These are phyloP conservation scores for Parasitella parasitica DNA, from an alignment of 371 early-diverging fungal species.

Conservation along the genomic window DNA sequence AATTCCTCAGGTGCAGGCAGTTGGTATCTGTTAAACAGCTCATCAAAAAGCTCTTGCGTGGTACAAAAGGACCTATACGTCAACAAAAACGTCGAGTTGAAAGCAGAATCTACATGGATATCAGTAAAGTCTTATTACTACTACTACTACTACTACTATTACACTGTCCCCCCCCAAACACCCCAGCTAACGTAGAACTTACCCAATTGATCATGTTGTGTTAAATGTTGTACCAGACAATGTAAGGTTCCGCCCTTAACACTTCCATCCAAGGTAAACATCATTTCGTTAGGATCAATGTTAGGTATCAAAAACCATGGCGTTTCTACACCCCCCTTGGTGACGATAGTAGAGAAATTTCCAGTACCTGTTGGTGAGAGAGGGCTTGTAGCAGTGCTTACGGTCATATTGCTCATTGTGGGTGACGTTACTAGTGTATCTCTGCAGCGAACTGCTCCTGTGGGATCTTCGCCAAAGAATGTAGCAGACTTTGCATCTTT, in stretches of 20 bases:
- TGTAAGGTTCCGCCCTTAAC: conserved; percentile 88
- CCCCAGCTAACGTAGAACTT: background rate
- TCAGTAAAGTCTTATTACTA: background rate
- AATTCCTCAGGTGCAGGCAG: conserved; percentile 74
- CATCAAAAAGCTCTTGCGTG: conserved; percentile 70
- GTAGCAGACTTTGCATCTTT: conserved; percentile 52
- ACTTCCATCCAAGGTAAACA: conserved; percentile 82
- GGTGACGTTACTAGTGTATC: conserved; percentile 28
- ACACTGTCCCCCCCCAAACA: too few species aligned
- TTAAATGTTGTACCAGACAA: conserved; percentile 84
- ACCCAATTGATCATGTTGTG: conserved; percentile 81
- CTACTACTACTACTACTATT: too few species aligned
- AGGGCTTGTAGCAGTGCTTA: background rate
- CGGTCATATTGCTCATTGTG: background rate
- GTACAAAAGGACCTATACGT: conserved; percentile 88
- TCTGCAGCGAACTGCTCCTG: conserved; percentile 34
- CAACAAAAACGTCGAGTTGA: conserved; percentile 83
- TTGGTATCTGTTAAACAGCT: conserved; percentile 71
- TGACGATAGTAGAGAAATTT: background rate
- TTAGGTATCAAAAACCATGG: conserved; percentile 67
- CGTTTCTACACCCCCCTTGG: background rate
- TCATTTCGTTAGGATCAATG: conserved; percentile 67
- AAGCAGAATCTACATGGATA: conserved; percentile 60
- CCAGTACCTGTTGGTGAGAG: background rate
- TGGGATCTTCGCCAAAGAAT: conserved; percentile 70